A percentile compares a stretch with the other conserved stretches of the same genome.
phyloP scores from a whole-genome alignment of 805 yeast species.

The Candida xiaguanensis region DNA sequence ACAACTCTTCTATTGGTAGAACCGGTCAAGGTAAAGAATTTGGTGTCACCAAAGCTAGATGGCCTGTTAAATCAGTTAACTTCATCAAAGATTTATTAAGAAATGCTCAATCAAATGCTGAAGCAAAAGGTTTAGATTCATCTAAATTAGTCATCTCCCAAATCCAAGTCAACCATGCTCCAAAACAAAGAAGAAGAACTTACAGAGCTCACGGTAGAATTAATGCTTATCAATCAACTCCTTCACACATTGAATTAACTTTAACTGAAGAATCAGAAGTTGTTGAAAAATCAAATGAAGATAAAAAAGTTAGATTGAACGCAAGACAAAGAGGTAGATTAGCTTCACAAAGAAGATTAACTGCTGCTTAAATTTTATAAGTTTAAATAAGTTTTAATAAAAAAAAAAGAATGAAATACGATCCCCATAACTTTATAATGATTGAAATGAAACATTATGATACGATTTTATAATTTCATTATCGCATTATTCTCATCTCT shows the following conservation, averaged over 20 bases:
- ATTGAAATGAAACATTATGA: too few species aligned
- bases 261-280: conserved; percentile 93
- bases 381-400: conserved; percentile 4
- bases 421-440: too few species aligned
- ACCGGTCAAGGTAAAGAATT: conserved; percentile 99
- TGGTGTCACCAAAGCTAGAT: conserved; percentile 99
- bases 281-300: conserved; percentile 87
- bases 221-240: conserved; percentile 98
- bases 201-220: conserved; percentile 99
- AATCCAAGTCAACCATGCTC: conserved; percentile 99
- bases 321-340: conserved; percentile 92
- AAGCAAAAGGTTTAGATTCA: conserved; percentile 96
- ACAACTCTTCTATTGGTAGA: conserved; percentile 94
- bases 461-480: too few species aligned
- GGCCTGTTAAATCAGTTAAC: conserved; percentile 99
- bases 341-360: conserved; percentile 81
- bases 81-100: conserved; percentile 90
- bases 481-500: too few species aligned
- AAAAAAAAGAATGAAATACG: too few species aligned
- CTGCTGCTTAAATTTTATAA: conserved; percentile 43
- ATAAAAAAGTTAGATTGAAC: conserved; percentile 64
- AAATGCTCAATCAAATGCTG: conserved; percentile 99
- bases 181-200: conserved; percentile 99
- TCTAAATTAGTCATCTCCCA: conserved; percentile 92
- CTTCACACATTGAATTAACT: conserved; percentile 97